A percentile compares a stretch with the other conserved stretches of the same genome.
Evolutionary conservation across 208 protist species (phyloP).

Genomic region (Acanthamoeba sp.): DNA sequence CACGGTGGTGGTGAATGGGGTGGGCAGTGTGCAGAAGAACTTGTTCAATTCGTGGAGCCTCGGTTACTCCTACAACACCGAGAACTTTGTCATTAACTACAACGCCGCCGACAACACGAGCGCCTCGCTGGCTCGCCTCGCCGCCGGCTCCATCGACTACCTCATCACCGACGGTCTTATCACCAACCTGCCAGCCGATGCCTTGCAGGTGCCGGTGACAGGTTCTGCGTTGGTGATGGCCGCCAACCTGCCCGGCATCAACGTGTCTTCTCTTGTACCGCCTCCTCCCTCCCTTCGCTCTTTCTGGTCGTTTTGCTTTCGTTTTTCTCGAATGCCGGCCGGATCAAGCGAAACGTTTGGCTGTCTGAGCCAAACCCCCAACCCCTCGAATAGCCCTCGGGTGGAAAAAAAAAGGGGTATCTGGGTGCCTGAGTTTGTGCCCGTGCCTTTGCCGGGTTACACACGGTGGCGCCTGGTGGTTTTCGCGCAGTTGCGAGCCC

Average conservation of each 20-base stretch:
- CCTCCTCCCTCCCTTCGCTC: not conserved
- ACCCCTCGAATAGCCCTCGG: too few relatives aligned
- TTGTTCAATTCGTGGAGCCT: not conserved
- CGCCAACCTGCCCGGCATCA: not conserved
- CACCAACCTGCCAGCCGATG: not conserved
- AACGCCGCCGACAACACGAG: not conserved
- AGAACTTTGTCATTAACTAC: conserved; percentile 46
- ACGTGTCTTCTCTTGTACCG: not conserved
- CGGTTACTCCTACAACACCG: not conserved
- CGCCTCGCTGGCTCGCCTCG: not conserved
- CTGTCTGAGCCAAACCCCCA: too few relatives aligned
- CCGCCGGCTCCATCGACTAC: not conserved
- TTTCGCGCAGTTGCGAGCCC: too few relatives aligned
- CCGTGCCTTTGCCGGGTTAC: too few relatives aligned
- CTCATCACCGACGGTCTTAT: not conserved
- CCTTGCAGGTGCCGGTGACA: not conserved
- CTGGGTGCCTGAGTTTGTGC: too few relatives aligned
- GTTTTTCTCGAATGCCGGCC: too few relatives aligned
- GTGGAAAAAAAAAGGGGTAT: too few relatives aligned
- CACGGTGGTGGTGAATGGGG: conserved; percentile 7
- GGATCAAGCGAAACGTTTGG: too few relatives aligned
- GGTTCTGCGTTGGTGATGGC: conserved; percentile 10
- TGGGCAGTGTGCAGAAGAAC: conserved; percentile 11
- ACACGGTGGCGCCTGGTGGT: too few relatives aligned
- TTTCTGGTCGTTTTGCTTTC: not conserved